Evolutionary conservation across 2,329 filamentous ascomycete genomes (phyloP), one percentile per base, ranked within the genome.

Genomic region (Penicillium sp.): DNA sequence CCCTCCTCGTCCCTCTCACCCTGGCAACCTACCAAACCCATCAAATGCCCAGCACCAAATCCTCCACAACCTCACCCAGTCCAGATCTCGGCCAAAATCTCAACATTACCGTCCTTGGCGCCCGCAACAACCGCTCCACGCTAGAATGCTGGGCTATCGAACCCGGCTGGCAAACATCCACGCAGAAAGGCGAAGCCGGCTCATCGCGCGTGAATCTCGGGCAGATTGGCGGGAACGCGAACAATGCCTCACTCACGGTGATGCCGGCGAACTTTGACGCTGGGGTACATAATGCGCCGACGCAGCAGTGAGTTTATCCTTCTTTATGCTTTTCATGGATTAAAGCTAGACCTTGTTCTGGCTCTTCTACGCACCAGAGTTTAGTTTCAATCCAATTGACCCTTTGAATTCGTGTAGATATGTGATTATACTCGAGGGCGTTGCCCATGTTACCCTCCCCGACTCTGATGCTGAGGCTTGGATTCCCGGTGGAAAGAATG

Each of bases 111-210:
- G 61, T 68, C 12, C 42, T 72, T 16, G 51, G 50, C 29, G 62
- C 61, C 1, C 48, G 44, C 11, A 53, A 65, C 36, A 62, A 63
- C 37, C 52, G 54, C 3, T 72, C 70, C 6, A 59, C 57, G 6
- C 47, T 73, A 3, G 66, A 72, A 52, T 73, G 69, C 61, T 73
- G 69, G 69, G 61, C 68, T 39, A 47, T 73, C 6, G 45, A 56
- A 7, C 47, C 57, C 2, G 61, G 61, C 9, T 68, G 68, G 37
- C 18, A 50, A n/a, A 48, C 44, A 1, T 60, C 63, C 6, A 38
- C 51, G 5, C 36, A 52, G n/a, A 37, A 61, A 5, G 67, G 66
- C 2, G 58, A 55, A 2, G 20, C 50, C 1, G 66, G 67, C 3
- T 44, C 64, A 1, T 36, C 49, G 6, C 37, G 45, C 13, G 43